These are phyloP conservation scores for Linnemannia elongata DNA, from an alignment of 192 early-diverging fungal genomes.

Conservation along the genomic window DNA sequence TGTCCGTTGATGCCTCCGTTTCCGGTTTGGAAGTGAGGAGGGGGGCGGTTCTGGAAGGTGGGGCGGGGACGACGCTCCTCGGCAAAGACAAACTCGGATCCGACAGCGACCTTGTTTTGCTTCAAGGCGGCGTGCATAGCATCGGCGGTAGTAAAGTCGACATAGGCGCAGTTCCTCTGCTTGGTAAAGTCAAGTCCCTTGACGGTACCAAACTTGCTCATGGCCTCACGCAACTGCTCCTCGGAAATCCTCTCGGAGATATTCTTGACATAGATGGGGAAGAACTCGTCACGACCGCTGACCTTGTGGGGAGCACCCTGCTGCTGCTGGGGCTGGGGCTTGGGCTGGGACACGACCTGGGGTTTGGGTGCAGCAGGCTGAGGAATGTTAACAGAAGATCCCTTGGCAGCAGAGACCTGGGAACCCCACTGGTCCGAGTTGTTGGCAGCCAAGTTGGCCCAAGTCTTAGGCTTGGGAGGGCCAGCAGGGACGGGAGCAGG, in stretches of 20 bases:
- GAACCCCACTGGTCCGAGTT: constrained; percentile 69
- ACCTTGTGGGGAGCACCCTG: constrained; percentile 56
- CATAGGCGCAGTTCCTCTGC: constrained; percentile 73
- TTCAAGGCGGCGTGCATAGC: constrained; percentile 74
- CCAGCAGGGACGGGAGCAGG: constrained; percentile 47
- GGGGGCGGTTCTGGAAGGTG: constrained; percentile 24
- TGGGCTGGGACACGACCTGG: constrained; percentile 17
- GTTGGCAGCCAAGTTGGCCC: constrained; percentile 81
- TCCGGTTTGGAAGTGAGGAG: constrained; percentile 5
- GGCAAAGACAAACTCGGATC: constrained; percentile 55
- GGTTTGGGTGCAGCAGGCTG: constrained; percentile 39
- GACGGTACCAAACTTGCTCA: constrained; percentile 71
- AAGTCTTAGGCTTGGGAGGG: constrained; percentile 76
- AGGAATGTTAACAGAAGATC: constrained; percentile 62
- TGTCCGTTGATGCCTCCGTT: constrained; percentile 21
- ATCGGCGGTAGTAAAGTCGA: constrained; percentile 76
- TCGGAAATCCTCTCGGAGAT: constrained; percentile 65
- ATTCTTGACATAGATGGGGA: constrained; percentile 75
- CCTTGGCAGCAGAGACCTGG: constrained; percentile 66
- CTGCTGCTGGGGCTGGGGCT: constrained; percentile 28
- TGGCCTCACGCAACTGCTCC: constrained; percentile 66
- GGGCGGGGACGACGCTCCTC: constrained; percentile 64
- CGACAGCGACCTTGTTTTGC: constrained; percentile 61
- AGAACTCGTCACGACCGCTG: constrained; percentile 62
- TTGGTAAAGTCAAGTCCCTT: constrained; percentile 68